Base-by-base conservation (phyloP, 2,329 filamentous ascomycete species). In the Penicillium rolfsii region DNA sequence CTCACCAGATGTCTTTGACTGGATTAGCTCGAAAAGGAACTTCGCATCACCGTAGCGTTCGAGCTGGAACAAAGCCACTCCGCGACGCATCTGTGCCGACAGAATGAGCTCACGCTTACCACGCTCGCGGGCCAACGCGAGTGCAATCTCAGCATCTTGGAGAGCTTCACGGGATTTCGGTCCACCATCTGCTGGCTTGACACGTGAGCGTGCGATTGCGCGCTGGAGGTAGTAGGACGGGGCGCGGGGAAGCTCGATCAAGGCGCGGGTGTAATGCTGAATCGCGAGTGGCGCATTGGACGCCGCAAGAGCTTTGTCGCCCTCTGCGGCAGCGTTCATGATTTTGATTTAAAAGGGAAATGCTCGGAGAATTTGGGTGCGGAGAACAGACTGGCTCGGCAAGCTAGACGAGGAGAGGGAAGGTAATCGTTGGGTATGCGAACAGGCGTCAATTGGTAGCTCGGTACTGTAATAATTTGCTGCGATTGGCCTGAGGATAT, bases 161-260 rank as follows among this genome's bases (percentile, higher is more conserved):
- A 95, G 84, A 1, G 92, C 90, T 14, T 75, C 74, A 11, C 71
- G 50, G 33, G 59, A 64, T 14, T 78, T 71, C 0, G 77, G 75
- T 3, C 76, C 76, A 52, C 80, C 78, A 61, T 87, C 77, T 24
- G 80, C 71, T 46, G 83, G 79, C 40, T 80, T 81, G 2, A 84
- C 81, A 61, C 90, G 85, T 53, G 91, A 84, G 73, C 93, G 89
- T 41, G 91, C 91, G 45, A 88, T 92, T 4, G 92, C 90, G 22
- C 94, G 91, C 67, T 90, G 87, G 64, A 95, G 86, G 64, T 94
- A 89, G 85, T 95, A 97, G 52, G 85, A 79, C 1, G 91, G 90
- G 2, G 91, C 91, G 41, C 81, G 81, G 0, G 89, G 87, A 12
- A 82, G 82, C 62, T 86, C 79, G 36, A 76, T 69, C 28, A 96